Evolutionary conservation across 2,329 filamentous ascomycete species (phyloP), one percentile per base, ranked within the genome.

Genomic region (Sporothrix brunneoviolacea): DNA sequence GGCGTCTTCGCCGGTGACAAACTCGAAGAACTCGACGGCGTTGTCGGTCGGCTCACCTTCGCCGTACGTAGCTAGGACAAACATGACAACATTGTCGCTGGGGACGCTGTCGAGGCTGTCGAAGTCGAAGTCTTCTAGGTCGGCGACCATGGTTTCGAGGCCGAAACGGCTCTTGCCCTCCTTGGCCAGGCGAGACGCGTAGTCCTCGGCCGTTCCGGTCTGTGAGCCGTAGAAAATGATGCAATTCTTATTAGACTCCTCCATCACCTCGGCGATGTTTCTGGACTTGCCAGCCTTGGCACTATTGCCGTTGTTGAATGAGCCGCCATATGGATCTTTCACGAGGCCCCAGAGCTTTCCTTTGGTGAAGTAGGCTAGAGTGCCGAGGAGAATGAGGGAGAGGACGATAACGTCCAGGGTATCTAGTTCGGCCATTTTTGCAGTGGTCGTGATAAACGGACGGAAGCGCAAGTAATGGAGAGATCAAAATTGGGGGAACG

Each of bases 21-120:
- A 97, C 67, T 98, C 93, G 73, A 95, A 96, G 73, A 98, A 98
- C 61, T 98, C 93, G 56, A 97, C 93, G 7, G 94, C 93, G 65
- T 98, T 98, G 64, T 98, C 93, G 28, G 94, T 98, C 39, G 93
- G 93, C 71, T 98, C 94, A 56, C 93, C 93, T 75, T 98, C 93
- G 58, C 93, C 93, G 62, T 98, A 98, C 32, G 94, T 98, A 47
- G 93, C 93, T 56, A 98, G 79, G 53, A 98, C 86, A 65, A 98
- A 98, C 74, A 98, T 86, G 61, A 85, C 88, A 47, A 98, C 70
- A 71, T 96, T 95, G 69, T 97, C 91, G 58, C 83, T 82, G 39
- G 91, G 88, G 61, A 97, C 82, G 50, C 82, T 75, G 68, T 98
- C 91, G 56, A 98, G 77, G 63, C 91, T 96, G 48, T 97, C 91